Evolutionary conservation across 2,329 filamentous ascomycete species (phyloP).

Genomic region (Aspergillus hortae): DNA sequence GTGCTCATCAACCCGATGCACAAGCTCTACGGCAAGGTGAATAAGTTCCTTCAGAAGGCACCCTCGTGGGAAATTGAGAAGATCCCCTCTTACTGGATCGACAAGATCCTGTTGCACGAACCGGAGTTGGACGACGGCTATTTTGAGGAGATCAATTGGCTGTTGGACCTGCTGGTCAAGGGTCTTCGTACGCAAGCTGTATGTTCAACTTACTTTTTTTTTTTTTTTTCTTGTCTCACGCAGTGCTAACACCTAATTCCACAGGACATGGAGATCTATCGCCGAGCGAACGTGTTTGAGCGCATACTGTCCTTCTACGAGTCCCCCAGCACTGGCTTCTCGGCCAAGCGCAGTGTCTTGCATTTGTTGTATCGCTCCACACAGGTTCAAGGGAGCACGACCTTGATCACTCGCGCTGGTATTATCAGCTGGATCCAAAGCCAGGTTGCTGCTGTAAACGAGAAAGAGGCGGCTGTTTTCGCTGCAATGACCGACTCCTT

Average conservation of each 20-base stretch:
- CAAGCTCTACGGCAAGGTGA: constrained; percentile 80
- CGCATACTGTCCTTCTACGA: constrained; percentile 66
- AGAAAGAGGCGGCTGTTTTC: constrained; percentile 37
- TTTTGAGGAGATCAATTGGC: constrained; percentile 70
- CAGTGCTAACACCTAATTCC: constrained; percentile 9
- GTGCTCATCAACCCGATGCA: constrained; percentile 75
- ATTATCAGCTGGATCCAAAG: constrained; percentile 71
- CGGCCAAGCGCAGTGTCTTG: constrained; percentile 61
- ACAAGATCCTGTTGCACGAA: constrained; percentile 69
- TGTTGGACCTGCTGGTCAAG: constrained; percentile 67
- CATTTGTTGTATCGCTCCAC: constrained; percentile 63
- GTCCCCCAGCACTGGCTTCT: constrained; percentile 60
- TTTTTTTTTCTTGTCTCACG: not conserved
- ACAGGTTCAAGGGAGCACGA: constrained; percentile 69
- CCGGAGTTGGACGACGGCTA: constrained; percentile 71
- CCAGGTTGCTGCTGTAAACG: constrained; percentile 52
- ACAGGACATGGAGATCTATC: constrained; percentile 48
- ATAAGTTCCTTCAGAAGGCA: constrained; percentile 73
- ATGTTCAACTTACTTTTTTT: constrained; percentile 24
- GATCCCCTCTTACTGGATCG: constrained; percentile 58
- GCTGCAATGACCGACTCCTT: constrained; percentile 58
- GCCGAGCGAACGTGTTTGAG: constrained; percentile 66
- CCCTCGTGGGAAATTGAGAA: constrained; percentile 67
- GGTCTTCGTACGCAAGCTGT: constrained; percentile 56
- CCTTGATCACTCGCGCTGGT: constrained; percentile 73